Evolutionary conservation across 164 flowering plant species (phyloP), one percentile per base, ranked within the genome.

Genomic region (Umbilicus rupestris): DNA sequence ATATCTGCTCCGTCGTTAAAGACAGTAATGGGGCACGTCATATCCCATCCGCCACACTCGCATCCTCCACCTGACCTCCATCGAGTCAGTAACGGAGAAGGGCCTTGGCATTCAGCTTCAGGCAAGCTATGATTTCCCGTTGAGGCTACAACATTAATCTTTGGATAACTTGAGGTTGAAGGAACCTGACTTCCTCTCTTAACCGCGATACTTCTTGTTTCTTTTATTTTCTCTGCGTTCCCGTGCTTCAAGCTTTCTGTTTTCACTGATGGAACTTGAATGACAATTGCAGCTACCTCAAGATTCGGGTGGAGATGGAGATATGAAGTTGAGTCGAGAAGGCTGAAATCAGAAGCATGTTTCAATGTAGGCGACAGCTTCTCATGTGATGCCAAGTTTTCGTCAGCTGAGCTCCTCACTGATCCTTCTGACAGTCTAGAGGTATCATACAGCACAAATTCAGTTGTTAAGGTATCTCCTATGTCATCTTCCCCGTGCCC

Each of bases 1-100:
- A 47, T 68, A 66, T 26, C 55, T 49, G 64, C 39, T 0, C 77
- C 72, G 75, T 76, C 81, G 63, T 75, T 77, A 63, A 86, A 80
- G 68, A 89, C 83, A 26, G 70, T 50, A 22, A 94, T 80, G 24
- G 96, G 96, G 58, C 97, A 94, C 14, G 79, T 87, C 90, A 89
- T 85, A 75, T 91, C 99, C 99, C 99, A 94, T 12, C 99, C 99
- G 60, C 99, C 97, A 77, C 99, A 94, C 64, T 94, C 99, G 66
- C 99, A 94, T 26, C 85, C 82, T 75, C 99, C 99, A 66, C 89
- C 93, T n/a, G 75, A 75, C 70, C 92, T 85, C 99, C 97, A 91
- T 33, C 97, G 83, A 46, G 87, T 87, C 14, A 94, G 84, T 66
- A 94, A 77, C 20, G 88, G 70, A 3, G 92, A 86, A 47, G 97